These are phyloP conservation scores for Acer saccharum DNA, from an alignment of 345 rosid genomes.

Conservation along the genomic window DNA sequence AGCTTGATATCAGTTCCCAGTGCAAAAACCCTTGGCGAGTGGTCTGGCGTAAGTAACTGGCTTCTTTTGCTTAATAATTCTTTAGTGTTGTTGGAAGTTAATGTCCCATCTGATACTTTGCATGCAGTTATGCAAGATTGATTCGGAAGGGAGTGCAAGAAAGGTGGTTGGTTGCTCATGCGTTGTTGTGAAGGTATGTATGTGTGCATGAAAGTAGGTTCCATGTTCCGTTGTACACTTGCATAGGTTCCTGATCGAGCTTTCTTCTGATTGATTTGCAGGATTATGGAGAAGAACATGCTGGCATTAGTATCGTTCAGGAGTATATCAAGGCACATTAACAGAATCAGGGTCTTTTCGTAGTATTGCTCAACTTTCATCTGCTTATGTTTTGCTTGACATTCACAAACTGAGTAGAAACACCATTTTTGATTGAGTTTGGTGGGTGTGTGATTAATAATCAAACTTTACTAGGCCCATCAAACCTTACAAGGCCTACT, in stretches of 20 bases:
- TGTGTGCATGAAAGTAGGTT: not conserved
- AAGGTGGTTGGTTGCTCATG: slow-evolving; percentile 96
- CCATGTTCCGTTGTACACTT: no score
- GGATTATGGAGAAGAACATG: slow-evolving; percentile 67
- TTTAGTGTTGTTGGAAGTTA: no score
- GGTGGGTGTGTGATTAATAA: not conserved
- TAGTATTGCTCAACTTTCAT: no score
- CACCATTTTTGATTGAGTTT: not conserved
- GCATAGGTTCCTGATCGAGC: no score
- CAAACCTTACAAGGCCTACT: not conserved
- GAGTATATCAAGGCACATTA: slow-evolving; percentile 49
- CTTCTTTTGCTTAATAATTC: no score
- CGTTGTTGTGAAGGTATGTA: slow-evolving; percentile 70
- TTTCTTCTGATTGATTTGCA: slow-evolving; percentile 17
- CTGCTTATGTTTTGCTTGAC: no score
- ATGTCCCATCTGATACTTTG: not conserved
- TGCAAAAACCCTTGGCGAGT: slow-evolving; percentile 87
- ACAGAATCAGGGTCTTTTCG: no score
- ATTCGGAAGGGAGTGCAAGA: slow-evolving; percentile 81
- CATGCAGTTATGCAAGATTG: slow-evolving; percentile 80
- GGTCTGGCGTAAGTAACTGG: slow-evolving; percentile 76
- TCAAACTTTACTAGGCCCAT: not conserved
- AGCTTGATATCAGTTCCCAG: slow-evolving; percentile 67
- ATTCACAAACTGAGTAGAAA: no score
- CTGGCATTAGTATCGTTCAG: slow-evolving; percentile 50